Conservation (phyloP, 352 stramenopile genomes). For the Peronosclerospora sorghi region DNA sequence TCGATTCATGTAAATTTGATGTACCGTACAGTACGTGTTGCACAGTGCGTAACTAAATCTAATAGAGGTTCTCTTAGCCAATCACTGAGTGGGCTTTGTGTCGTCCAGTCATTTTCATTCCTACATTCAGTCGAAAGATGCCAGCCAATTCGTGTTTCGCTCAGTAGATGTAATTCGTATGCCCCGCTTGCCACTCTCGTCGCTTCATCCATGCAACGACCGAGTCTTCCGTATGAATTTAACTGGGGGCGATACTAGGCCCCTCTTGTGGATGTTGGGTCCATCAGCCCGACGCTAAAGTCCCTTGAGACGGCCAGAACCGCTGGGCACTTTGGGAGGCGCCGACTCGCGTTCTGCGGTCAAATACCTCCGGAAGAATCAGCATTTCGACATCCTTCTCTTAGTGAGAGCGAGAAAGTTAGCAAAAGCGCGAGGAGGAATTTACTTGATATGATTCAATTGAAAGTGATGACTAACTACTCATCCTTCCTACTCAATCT, state of each 20-base stretch:
- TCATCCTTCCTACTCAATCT: conserved; percentile 72
- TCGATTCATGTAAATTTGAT: too few relatives aligned
- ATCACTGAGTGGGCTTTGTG: too few relatives aligned
- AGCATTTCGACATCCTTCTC: conserved; percentile 73
- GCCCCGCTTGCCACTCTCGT: conserved; percentile 59
- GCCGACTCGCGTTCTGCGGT: conserved; percentile 43
- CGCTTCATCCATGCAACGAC: conserved; percentile 32
- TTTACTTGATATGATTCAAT: conserved; percentile 27
- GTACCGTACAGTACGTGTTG: too few relatives aligned
- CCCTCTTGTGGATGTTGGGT: conserved; percentile 62
- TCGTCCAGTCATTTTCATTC: too few relatives aligned
- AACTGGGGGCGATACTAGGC: conserved; percentile 46
- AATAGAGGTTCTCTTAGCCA: too few relatives aligned
- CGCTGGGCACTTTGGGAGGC: conserved; percentile 65
- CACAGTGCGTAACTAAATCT: too few relatives aligned
- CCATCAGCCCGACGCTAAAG: conserved; percentile 68
- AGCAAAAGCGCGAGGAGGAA: conserved; percentile 23
- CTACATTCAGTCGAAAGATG: too few relatives aligned
- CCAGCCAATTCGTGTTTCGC: not conserved
- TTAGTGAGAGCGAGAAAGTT: too few relatives aligned
- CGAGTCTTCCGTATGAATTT: conserved; percentile 53
- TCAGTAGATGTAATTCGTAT: conserved; percentile 1
- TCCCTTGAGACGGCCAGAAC: conserved; percentile 51
- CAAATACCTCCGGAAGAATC: conserved; percentile 52
- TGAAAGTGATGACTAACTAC: conserved; percentile 42